Conservation (phyloP, 2,329 filamentous ascomycete species). For the Colletotrichum sidae region DNA sequence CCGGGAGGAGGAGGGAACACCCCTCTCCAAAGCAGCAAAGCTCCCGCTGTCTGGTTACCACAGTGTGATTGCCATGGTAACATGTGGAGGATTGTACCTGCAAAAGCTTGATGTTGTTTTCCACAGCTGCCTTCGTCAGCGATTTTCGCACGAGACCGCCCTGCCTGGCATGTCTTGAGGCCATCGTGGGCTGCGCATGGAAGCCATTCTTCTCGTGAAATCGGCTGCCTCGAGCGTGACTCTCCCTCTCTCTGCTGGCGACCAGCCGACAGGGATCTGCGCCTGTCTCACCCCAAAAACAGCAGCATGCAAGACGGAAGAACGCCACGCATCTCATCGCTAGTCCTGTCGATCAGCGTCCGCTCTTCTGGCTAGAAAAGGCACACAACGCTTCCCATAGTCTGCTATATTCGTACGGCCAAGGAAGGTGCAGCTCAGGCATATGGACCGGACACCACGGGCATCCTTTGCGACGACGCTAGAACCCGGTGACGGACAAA, state of each 20-base stretch:
- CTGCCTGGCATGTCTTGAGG: slow-evolving; percentile 11
- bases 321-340: slow-evolving; percentile 29
- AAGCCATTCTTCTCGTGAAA: background rate
- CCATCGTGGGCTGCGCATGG: slow-evolving; percentile 24
- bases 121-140: slow-evolving; percentile 2
- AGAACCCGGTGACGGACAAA: slow-evolving; percentile 20
- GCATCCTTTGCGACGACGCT: slow-evolving; percentile 11
- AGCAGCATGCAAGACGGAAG: slow-evolving; percentile 14
- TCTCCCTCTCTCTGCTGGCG: slow-evolving; percentile 15
- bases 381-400: slow-evolving; percentile 6
- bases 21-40: slow-evolving; percentile 19
- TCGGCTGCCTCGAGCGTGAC: slow-evolving; percentile 2
- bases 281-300: slow-evolving; percentile 28
- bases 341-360: slow-evolving; percentile 29
- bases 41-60: slow-evolving; percentile 7
- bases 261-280: slow-evolving; percentile 29
- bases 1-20: slow-evolving; percentile 31
- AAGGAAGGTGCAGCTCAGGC: no score
- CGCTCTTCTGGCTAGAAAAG: slow-evolving; percentile 15
- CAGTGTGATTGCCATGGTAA: slow-evolving; percentile 32
- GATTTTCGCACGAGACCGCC: slow-evolving; percentile 1
- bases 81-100: slow-evolving; percentile 10
- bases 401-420: no score
- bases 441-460: background rate
- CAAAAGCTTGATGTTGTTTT: slow-evolving; percentile 5